phyloP scores from a whole-genome alignment of 1,284 basidiomycete genomes.

The Moesziomyces parantarcticus region DNA sequence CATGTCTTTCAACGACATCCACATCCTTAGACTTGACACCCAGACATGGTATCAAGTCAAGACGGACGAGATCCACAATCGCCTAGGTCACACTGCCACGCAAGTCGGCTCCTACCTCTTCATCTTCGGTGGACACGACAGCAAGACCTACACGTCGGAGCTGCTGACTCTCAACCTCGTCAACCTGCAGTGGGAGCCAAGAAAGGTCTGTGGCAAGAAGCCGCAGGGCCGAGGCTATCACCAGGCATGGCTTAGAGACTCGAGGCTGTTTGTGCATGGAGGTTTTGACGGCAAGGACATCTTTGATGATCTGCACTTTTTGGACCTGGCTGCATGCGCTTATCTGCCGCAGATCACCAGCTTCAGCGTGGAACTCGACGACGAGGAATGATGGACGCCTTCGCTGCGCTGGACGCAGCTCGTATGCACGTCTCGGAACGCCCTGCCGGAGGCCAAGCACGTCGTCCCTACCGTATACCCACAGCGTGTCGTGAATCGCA shows the following conservation, averaged over 20 bases:
- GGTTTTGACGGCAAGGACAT: constrained; percentile 85
- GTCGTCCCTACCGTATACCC: no score
- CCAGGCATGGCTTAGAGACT: constrained; percentile 81
- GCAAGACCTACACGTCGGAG: constrained; percentile 80
- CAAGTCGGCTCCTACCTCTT: constrained; percentile 94
- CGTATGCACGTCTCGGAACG: no score
- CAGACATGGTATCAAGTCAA: constrained; percentile 45
- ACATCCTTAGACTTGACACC: constrained; percentile 78
- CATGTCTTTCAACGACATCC: constrained; percentile 83
- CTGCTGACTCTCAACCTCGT: constrained; percentile 86
- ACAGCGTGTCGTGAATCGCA: no score
- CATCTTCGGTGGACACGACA: constrained; percentile 87
- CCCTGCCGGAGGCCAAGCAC: no score
- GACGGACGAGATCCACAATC: constrained; percentile 63
- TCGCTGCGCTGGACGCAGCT: constrained; percentile 2
- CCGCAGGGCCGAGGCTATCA: constrained; percentile 85
- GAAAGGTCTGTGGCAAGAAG: constrained; percentile 74
- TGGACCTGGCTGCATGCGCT: constrained; percentile 86
- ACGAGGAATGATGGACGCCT: constrained; percentile 28
- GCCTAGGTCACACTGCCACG: constrained; percentile 86
- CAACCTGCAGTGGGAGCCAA: constrained; percentile 76
- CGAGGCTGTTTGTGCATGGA: constrained; percentile 84
- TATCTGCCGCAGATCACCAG: constrained; percentile 89
- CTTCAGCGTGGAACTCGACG: constrained; percentile 48
- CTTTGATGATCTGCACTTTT: constrained; percentile 83